Conservation (phyloP, 345 rosid species). For the Conringia planisiliqua region DNA sequence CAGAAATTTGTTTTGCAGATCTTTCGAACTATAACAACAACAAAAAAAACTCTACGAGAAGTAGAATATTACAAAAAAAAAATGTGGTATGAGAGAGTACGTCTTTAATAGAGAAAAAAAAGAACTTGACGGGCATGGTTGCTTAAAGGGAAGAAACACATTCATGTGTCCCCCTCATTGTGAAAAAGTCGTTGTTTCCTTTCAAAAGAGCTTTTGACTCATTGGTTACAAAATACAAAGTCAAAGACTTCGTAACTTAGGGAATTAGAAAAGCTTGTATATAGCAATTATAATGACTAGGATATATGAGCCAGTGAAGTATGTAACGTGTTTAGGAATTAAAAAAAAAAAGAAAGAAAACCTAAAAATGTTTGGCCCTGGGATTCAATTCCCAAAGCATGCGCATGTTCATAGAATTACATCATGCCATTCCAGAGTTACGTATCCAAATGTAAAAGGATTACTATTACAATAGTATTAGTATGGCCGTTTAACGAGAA, state of each 20-base stretch:
- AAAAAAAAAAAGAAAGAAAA: not conserved
- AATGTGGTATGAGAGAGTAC: not conserved
- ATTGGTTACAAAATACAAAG: not conserved
- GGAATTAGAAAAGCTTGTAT: conserved; percentile 4
- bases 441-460: conserved; percentile 20
- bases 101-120: not conserved
- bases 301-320: not conserved
- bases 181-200: conserved; percentile 12
- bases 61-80: not conserved
- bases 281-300: not conserved
- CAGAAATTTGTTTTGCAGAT: not conserved
- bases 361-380: not conserved
- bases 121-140: conserved; percentile 11
- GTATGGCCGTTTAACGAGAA: not conserved
- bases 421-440: conserved; percentile 17
- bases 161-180: not conserved
- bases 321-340: not conserved
- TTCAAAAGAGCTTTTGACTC: not conserved
- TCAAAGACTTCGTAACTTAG: conserved; percentile 19
- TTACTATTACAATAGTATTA: conserved; percentile 13
- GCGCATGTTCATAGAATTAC: conserved; percentile 9
- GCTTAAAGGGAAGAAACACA: conserved; percentile 30
- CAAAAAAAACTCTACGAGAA: not conserved
- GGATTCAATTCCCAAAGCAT: not conserved
- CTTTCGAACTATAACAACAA: not conserved